Evolutionary conservation across 768 basidiomycete genomes (phyloP), one percentile per base, ranked within the genome.

Genomic region (Boletus rubescentipes): DNA sequence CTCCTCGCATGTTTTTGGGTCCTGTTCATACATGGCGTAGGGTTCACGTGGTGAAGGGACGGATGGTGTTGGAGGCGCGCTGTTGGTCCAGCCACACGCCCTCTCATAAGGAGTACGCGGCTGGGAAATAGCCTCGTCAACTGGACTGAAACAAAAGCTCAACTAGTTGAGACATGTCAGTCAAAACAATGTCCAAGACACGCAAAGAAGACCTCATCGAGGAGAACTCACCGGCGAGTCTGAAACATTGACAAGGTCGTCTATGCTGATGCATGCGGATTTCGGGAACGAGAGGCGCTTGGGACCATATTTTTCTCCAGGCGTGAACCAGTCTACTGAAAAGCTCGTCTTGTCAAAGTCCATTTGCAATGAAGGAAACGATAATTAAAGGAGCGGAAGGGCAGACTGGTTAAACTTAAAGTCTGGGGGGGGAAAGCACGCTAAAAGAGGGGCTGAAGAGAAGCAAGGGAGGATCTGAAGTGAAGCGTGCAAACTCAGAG

Each of bases 241-340:
- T 41, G 71, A 55, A 52, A 59, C 42, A 43, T 43, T 7, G 42
- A 43, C 61, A 47, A 65, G 51, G 54, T 70, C 69, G 40, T 70
- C 69, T 29, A 66, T 49, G 45, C 67, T 72, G 11, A 68, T 70
- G 54, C 64, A 59, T 49, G 61, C 65, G 14, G 70, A 72, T 48
- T 60, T 72, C n/a, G 69, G 71, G 34, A 71, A 71, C 5, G 71
- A 70, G 16, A 71, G 57, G 10, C 67, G 71, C 23, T 66, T 61
- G 29, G 60, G 58, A 5, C 51, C 51, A 37, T 52, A 66, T 43
- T 43, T 63, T 50, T 67, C 70, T n/a, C 65, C 62, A 11, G 69
- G 65, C 15, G 61, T 65, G 47, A 60, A 71, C 59, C 64, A 69
- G 42, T 70, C 69, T 10, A 70, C 65, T 11, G 61, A 65, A 40